These are phyloP conservation scores for Fusarium chaquense DNA, from an alignment of 2,329 filamentous ascomycete genomes.

Conservation along the genomic window DNA sequence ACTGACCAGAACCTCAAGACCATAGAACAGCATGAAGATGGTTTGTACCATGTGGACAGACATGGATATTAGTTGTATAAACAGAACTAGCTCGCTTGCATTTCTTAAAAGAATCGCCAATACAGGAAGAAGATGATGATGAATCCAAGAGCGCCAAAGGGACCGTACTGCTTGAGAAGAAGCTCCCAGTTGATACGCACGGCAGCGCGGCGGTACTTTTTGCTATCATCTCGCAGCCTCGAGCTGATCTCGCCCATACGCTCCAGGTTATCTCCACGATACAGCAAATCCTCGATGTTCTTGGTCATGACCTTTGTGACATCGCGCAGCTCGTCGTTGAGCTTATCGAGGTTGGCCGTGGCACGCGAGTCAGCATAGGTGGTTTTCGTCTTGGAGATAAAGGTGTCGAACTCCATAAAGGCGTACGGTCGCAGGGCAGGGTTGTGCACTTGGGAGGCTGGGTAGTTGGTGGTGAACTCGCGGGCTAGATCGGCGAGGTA, in stretches of 20 bases:
- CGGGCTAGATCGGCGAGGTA: conserved; percentile 92
- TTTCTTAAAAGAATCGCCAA: conserved; percentile 86
- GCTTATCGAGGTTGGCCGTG: conserved; percentile 89
- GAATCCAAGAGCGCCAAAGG: conserved; percentile 83
- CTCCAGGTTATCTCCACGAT: conserved; percentile 93
- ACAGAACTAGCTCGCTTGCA: conserved; percentile 26
- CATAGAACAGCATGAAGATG: background rate
- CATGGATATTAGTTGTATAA: conserved; percentile 27
- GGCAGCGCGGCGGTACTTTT: conserved; percentile 92
- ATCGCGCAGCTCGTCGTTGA: conserved; percentile 97
- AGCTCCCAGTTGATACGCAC: conserved; percentile 99
- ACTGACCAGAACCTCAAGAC: background rate
- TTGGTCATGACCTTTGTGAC: conserved; percentile 99
- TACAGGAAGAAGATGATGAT: conserved; percentile 89
- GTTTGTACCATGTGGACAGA: conserved; percentile 9
- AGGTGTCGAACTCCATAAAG: conserved; percentile 98
- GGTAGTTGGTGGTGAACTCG: conserved; percentile 92
- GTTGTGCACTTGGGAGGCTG: conserved; percentile 76
- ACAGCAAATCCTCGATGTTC: conserved; percentile 98
- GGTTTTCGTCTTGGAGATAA: conserved; percentile 91
- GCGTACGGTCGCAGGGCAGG: conserved; percentile 88
- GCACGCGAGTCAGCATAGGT: conserved; percentile 95
- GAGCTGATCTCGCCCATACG: conserved; percentile 96
- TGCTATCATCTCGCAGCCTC: conserved; percentile 88
- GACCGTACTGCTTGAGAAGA: conserved; percentile 95